phyloP scores from a whole-genome alignment of 1,139 yeast genomes.

The Candida sp. region DNA sequence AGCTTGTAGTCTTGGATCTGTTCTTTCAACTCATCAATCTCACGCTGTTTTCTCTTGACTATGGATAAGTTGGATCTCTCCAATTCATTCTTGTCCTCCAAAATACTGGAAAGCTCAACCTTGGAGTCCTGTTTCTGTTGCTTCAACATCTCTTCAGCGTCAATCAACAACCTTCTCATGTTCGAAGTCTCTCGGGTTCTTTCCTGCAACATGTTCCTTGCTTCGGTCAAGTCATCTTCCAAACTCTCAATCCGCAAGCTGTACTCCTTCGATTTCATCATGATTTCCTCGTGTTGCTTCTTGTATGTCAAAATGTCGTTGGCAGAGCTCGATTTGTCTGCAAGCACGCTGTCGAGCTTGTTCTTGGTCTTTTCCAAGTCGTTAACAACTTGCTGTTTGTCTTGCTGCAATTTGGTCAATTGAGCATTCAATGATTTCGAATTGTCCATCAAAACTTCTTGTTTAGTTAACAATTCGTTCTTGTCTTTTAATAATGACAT shows the following conservation, averaged over 20 bases:
- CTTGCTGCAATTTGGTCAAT: constrained; percentile 46
- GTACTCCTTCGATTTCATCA: constrained; percentile 70
- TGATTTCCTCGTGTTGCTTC: constrained; percentile 80
- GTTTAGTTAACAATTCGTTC: constrained; percentile 40
- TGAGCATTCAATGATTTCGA: constrained; percentile 35
- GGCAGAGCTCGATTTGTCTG: constrained; percentile 50
- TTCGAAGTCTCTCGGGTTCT: constrained; percentile 79
- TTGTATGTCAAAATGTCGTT: constrained; percentile 63
- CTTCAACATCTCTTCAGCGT: constrained; percentile 65
- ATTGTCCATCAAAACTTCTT: constrained; percentile 41
- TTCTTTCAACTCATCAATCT: constrained; percentile 47
- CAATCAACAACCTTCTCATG: constrained; percentile 69
- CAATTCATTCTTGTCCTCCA: constrained; percentile 63
- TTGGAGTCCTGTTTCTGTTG: constrained; percentile 39
- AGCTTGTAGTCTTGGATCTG: constrained; percentile 29
- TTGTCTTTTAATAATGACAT: constrained; percentile 39
- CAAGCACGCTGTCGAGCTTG: constrained; percentile 52
- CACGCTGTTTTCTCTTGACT: constrained; percentile 55
- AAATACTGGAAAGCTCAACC: constrained; percentile 31
- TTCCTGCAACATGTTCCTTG: constrained; percentile 75
- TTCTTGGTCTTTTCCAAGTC: constrained; percentile 55
- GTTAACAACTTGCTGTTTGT: constrained; percentile 55
- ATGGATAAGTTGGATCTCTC: constrained; percentile 57
- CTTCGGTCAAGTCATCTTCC: constrained; percentile 81
- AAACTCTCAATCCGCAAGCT: constrained; percentile 63